Evolutionary conservation across 305 asterid genomes (phyloP).

Genomic region (Caryopteris hybrid): DNA sequence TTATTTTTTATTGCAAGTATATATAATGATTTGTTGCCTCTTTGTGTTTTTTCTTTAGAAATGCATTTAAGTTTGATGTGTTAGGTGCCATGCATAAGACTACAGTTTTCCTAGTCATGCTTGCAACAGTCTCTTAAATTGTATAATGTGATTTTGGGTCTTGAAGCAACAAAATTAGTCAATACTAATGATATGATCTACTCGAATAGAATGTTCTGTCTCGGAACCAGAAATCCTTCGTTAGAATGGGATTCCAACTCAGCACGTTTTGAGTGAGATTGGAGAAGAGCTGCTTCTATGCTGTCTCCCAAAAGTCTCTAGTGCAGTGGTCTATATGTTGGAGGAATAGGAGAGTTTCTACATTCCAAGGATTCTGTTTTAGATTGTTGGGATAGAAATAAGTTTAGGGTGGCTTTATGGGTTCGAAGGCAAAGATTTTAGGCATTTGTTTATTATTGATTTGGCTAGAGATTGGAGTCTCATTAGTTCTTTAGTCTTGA

Average conservation of each 20-base stretch:
- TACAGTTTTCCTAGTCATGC: neutral
- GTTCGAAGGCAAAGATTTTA: no score
- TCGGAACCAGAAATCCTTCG: no score
- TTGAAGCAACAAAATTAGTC: no score
- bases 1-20: neutral
- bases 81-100: neutral
- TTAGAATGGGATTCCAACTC: no score
- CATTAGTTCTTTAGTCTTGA: no score
- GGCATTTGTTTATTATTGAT: no score
- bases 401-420: no score
- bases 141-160: neutral
- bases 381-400: no score
- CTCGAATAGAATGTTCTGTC: neutral
- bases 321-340: neutral
- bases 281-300: no score
- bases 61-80: neutral
- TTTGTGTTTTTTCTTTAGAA: neutral
- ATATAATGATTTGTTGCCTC: conserved; percentile 1
- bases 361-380: no score
- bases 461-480: no score
- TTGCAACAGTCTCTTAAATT: neutral
- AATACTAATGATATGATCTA: neutral
- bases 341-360: neutral
- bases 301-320: neutral
- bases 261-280: no score